Evolutionary conservation across 164 flowering plant genomes (phyloP).

Genomic region (Magnolia sinica): DNA sequence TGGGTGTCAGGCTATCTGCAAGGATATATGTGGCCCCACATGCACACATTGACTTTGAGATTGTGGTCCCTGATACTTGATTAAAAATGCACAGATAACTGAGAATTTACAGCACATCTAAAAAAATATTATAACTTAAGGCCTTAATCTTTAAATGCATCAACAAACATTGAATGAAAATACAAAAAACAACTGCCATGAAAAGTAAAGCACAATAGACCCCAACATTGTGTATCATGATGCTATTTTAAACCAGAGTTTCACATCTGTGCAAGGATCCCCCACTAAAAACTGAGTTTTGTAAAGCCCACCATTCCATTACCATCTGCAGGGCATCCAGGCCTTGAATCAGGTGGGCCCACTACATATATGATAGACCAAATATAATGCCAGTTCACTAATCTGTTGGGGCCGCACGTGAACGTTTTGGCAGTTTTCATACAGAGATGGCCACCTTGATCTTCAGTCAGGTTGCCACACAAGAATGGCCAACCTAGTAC

Average conservation of each 20-base stretch:
- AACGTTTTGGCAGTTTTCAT: background rate
- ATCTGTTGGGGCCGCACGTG: background rate
- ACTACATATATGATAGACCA: background rate
- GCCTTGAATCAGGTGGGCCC: background rate
- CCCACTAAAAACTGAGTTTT: too few relatives aligned
- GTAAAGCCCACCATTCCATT: too few relatives aligned
- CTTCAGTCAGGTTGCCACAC: too few relatives aligned
- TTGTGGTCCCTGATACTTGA: slow-evolving; percentile 83
- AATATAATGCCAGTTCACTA: too few relatives aligned
- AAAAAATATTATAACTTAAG: too few relatives aligned
- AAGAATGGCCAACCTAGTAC: too few relatives aligned
- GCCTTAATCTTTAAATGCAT: background rate
- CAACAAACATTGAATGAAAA: background rate
- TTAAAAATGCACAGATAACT: background rate
- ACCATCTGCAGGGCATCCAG: background rate
- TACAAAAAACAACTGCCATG: too few relatives aligned
- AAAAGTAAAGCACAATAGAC: too few relatives aligned
- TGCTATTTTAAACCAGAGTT: background rate
- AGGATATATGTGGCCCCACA: slow-evolving; percentile 84
- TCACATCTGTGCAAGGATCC: background rate
- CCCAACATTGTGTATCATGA: background rate
- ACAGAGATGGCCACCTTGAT: too few relatives aligned
- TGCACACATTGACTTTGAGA: slow-evolving; percentile 67
- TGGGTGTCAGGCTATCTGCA: slow-evolving; percentile 92
- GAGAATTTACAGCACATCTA: too few relatives aligned